A percentile compares a stretch with the other conserved stretches of the same genome.
Evolutionary conservation across 495 filamentous ascomycete species (phyloP).

Genomic region (Talaromyces liani): DNA sequence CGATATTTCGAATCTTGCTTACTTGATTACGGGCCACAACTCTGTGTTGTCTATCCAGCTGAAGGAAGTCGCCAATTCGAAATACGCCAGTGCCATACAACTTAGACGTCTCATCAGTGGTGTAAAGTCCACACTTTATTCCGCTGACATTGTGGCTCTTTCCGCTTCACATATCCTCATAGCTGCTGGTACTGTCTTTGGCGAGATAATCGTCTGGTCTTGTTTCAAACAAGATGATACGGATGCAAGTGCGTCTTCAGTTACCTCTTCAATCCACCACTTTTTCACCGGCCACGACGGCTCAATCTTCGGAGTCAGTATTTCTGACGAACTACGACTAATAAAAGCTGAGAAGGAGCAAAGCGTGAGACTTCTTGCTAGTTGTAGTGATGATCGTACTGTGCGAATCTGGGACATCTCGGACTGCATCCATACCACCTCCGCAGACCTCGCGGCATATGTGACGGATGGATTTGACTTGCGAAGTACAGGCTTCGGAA

Average conservation of each 20-base stretch:
- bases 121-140: conserved; percentile 81
- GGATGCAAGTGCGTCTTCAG: conserved; percentile 3
- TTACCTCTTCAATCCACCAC: conserved; percentile 43
- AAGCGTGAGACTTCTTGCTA: conserved; percentile 59
- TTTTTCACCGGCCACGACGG: conserved; percentile 87
- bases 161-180: conserved; percentile 55
- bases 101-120: conserved; percentile 49
- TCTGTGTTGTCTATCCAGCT: conserved; percentile 45
- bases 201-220: conserved; percentile 88
- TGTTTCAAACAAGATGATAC: conserved; percentile 26
- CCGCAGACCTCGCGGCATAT: conserved; percentile 27
- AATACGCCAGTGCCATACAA: conserved; percentile 21
- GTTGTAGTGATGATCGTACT: conserved; percentile 92
- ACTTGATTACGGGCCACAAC: conserved; percentile 81
- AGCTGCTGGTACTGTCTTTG: conserved; percentile 86
- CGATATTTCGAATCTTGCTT: conserved; percentile 16
- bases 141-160: conserved; percentile 63
- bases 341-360: conserved; percentile 18
- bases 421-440: conserved; percentile 27
- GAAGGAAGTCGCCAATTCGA: conserved; percentile 9
- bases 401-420: conserved; percentile 84
- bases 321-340: conserved; percentile 53
- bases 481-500: conserved; percentile 36
- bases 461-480: conserved; percentile 38
- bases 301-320: conserved; percentile 80